Conservation (phyloP, 2,329 filamentous ascomycete species). For the Zasmidium cellare region DNA sequence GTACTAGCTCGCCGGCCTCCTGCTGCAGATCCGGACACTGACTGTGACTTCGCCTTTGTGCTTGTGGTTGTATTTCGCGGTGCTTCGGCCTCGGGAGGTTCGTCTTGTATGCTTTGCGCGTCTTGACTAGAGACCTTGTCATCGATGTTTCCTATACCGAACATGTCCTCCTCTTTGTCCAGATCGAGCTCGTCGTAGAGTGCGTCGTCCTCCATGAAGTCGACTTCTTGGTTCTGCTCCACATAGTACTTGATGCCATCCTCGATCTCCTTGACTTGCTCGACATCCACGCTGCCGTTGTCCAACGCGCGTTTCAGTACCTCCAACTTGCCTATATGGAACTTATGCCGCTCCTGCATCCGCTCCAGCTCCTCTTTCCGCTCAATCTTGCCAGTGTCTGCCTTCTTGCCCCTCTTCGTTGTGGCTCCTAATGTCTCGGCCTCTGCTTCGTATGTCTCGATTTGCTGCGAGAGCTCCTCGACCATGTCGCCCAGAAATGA, state of each 20-base stretch:
- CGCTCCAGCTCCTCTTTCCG: conserved; percentile 83
- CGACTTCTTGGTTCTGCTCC: conserved; percentile 80
- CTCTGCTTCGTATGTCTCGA: conserved; percentile 90
- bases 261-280: conserved; percentile 83
- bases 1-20: conserved; percentile 73
- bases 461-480: conserved; percentile 89
- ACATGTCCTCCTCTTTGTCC: conserved; percentile 86
- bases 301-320: conserved; percentile 85
- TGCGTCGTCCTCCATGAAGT: conserved; percentile 90
- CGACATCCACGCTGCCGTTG: conserved; percentile 85
- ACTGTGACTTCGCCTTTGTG: conserved; percentile 47
- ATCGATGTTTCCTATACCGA: conserved; percentile 73
- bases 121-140: conserved; percentile 95
- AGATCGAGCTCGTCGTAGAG: conserved; percentile 95
- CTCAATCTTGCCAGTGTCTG: conserved; percentile 79
- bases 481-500: conserved; percentile 86
- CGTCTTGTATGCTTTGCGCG: conserved; percentile 86
- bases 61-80: conserved; percentile 44
- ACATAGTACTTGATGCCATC: conserved; percentile 96
- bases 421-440: conserved; percentile 81
- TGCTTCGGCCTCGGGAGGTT: conserved; percentile 61
- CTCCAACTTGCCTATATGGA: conserved; percentile 92
- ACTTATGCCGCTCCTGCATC: conserved; percentile 89
- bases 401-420: conserved; percentile 93
- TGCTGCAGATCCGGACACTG: conserved; percentile 59